Base-by-base conservation (phyloP, 768 basidiomycete genomes). In the Russula griseocarnosa region DNA sequence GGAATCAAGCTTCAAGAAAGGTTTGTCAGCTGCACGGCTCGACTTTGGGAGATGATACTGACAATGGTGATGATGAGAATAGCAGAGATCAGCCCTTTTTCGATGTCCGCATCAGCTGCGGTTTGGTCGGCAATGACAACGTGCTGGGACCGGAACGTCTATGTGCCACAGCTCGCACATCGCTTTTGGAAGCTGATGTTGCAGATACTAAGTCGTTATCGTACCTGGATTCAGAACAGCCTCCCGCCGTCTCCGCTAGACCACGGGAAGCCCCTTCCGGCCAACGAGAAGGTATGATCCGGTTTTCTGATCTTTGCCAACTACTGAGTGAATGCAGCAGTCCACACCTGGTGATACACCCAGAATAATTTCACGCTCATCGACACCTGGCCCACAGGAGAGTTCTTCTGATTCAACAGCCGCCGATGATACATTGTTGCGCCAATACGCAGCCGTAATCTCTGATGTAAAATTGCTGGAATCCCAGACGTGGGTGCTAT, bases 131-230 rank as follows among this genome's bases (percentile, higher is more conserved):
- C 92, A 4, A 79, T 97, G 22, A 76, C 81, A 42, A 81, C 83
- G 8, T 93, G 94, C 71, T 98, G 96, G 96, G 88, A 86, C 62
- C 82, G 86, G 20, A 87, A 93, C 57, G 81, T 97, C 9, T 95
- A 83, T 73, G 86, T 98, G 47, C 87, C 88, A 2, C 88, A 94
- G 63, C 76, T 98, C 13, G 82, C 83, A 40, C 81, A 87, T 74
- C 82, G 90, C 55, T 98, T 98, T 73, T 98, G 96, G 97, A 85
- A 82, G 70, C 76, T 98, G 62, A 91, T 88, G 7, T 76, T 99
- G 30, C 96, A 99, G 83, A 94, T 93, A 55, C 44, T 79, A 68
- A 56, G 63, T 24, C 49, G 24, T 46, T 55, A 40, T 55, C 40
- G 32, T 24, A 58, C 47, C 40, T 44, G 34, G 60, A 74, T 98